phyloP scores from a whole-genome alignment of 2,329 filamentous ascomycete genomes.

The Trichophyton benhamiae region DNA sequence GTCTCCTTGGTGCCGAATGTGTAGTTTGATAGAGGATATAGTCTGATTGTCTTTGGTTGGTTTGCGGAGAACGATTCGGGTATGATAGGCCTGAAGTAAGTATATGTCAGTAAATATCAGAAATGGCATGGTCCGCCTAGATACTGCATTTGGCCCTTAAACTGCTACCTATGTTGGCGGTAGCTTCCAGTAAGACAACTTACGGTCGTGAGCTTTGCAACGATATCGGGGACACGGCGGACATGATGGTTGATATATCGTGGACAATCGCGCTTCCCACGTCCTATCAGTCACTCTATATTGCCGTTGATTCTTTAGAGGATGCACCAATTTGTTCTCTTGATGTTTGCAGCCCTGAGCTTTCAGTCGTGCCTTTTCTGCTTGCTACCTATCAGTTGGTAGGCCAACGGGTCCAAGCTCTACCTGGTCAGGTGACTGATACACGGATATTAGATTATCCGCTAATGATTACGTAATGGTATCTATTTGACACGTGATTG shows the following conservation, averaged over 20 bases:
- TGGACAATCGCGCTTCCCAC: neutral
- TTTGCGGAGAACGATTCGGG: constrained; percentile 77
- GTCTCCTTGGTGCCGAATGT: constrained; percentile 98
- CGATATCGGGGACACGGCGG: constrained; percentile 64
- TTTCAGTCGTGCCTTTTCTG: neutral
- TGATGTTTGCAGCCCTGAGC: constrained; percentile 27
- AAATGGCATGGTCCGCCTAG: neutral
- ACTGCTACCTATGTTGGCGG: neutral
- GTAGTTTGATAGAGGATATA: constrained; percentile 96
- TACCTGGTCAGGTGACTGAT: neutral
- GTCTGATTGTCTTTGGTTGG: constrained; percentile 76
- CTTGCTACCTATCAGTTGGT: neutral
- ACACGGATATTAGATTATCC: neutral
- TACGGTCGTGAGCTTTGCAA: constrained; percentile 64
- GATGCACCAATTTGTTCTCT: neutral
- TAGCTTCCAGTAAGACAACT: constrained; percentile 17
- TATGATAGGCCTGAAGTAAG: constrained; percentile 48
- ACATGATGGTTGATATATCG: constrained; percentile 45
- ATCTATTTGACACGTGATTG: too few species aligned
- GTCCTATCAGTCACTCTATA: neutral
- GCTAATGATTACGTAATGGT: neutral
- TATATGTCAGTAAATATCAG: neutral
- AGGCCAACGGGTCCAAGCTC: neutral
- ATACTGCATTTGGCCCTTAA: neutral
- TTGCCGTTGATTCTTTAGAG: neutral